A percentile compares a stretch with the other conserved stretches of the same genome.
Conservation (phyloP, 169 alveolate genomes). For the Nephromyces sp. region DNA sequence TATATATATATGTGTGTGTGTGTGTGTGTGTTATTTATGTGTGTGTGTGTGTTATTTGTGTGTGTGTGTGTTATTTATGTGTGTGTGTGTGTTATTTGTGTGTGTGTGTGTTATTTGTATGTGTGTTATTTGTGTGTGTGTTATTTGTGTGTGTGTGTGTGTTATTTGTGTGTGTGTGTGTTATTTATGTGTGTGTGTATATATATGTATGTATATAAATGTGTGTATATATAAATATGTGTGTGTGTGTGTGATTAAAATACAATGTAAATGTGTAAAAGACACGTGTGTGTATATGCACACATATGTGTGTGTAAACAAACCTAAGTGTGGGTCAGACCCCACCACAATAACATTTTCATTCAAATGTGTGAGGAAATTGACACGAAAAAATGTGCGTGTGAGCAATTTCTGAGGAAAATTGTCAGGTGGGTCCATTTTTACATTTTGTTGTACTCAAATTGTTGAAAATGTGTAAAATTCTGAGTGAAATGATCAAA, state of each 20-base stretch:
- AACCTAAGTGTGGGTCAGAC: conserved; percentile 10
- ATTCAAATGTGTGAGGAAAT: conserved; percentile 25
- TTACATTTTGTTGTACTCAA: not conserved
- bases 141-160: not conserved
- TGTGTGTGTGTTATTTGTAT: not conserved
- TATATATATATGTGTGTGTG: not conserved
- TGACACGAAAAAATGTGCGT: conserved; percentile 19
- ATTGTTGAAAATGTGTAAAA: not conserved
- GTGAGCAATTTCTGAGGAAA: conserved; percentile 25
- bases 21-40: not conserved
- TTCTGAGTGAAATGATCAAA: not conserved
- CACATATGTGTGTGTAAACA: not conserved
- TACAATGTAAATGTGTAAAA: not conserved
- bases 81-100: not conserved
- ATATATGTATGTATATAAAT: not conserved
- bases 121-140: not conserved
- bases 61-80: not conserved
- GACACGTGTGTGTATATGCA: not conserved
- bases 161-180: not conserved
- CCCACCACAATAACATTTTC: conserved; percentile 33
- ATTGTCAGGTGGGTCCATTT: not conserved
- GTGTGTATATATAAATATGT: not conserved
- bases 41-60: not conserved
- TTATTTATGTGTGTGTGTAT: not conserved
- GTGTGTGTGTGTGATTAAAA: not conserved